Conservation (phyloP, 164 flowering plant species). For the Sextonia rubra region DNA sequence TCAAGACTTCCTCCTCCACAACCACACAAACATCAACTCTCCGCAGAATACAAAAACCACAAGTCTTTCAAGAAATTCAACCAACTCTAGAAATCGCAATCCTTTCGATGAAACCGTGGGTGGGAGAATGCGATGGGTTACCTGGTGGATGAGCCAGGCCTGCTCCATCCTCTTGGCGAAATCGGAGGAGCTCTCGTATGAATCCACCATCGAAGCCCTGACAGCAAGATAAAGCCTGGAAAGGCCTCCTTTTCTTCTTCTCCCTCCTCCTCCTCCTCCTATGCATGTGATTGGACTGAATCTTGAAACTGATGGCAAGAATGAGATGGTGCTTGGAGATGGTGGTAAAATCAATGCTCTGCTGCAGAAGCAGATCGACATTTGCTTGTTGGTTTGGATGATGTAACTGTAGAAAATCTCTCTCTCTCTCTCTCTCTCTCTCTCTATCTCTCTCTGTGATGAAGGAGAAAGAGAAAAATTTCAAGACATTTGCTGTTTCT, state of each 20-base stretch:
- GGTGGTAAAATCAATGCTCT: slow-evolving; percentile 10
- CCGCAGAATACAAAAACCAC: too few species aligned
- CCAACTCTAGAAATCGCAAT: neutral
- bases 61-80: neutral
- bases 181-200: slow-evolving; percentile 58
- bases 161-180: slow-evolving; percentile 68
- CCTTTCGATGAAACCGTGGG: too few species aligned
- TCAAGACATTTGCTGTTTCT: too few species aligned
- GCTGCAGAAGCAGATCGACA: slow-evolving; percentile 17
- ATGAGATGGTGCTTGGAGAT: neutral
- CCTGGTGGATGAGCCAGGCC: slow-evolving; percentile 81
- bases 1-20: too few species aligned
- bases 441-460: neutral
- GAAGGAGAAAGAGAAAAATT: too few species aligned
- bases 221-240: slow-evolving; percentile 22
- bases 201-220: slow-evolving; percentile 65
- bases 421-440: neutral
- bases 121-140: slow-evolving; percentile 13
- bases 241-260: slow-evolving; percentile 1
- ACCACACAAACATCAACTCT: too few species aligned
- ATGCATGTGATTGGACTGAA: neutral
- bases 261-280: neutral
- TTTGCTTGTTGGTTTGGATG: neutral
- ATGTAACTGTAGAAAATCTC: neutral
- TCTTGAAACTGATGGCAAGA: slow-evolving; percentile 1